Percentiles rank a stretch among this genome's conserved stretches.
Evolutionary conservation across 805 yeast genomes (phyloP).

Genomic region (Lipomyces japonicus): DNA sequence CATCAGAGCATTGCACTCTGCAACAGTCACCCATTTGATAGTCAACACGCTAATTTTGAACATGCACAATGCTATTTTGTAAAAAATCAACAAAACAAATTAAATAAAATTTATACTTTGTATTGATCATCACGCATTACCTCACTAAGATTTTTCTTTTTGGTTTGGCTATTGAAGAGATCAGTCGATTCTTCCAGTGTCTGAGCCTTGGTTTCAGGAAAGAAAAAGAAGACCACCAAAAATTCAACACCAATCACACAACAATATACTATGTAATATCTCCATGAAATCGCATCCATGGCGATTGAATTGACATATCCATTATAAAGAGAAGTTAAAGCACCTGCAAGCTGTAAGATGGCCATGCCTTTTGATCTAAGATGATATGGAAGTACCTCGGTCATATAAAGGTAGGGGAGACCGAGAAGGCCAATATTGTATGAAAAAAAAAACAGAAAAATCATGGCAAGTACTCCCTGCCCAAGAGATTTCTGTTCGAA

Average conservation of each 20-base stretch:
- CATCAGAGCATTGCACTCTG: too few relatives aligned
- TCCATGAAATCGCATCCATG: conserved; percentile 44
- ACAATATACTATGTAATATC: conserved; percentile 47
- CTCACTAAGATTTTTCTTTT: too few relatives aligned
- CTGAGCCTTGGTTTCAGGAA: conserved; percentile 45
- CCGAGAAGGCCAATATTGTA: conserved; percentile 47
- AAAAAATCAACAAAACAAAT: too few relatives aligned
- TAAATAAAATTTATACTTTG: too few relatives aligned
- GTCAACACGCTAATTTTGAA: too few relatives aligned
- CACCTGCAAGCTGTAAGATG: conserved; percentile 20
- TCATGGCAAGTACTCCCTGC: conserved; percentile 50
- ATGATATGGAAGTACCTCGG: conserved; percentile 32
- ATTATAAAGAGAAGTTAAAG: conserved; percentile 31
- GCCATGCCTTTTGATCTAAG: conserved; percentile 43
- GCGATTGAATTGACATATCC: conserved; percentile 41
- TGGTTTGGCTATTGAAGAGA: too few relatives aligned
- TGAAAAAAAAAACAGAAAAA: conserved; percentile 40
- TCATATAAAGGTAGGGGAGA: conserved; percentile 45
- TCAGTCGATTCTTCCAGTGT: conserved; percentile 45
- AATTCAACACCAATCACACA: conserved; percentile 37
- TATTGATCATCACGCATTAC: too few relatives aligned
- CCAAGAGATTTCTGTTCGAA: conserved; percentile 45
- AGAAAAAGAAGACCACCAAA: conserved; percentile 37
- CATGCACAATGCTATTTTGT: too few relatives aligned
- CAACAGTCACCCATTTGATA: too few relatives aligned